Evolutionary conservation across 148 eudicot genomes (phyloP).

Genomic region (Limonium bicolor): DNA sequence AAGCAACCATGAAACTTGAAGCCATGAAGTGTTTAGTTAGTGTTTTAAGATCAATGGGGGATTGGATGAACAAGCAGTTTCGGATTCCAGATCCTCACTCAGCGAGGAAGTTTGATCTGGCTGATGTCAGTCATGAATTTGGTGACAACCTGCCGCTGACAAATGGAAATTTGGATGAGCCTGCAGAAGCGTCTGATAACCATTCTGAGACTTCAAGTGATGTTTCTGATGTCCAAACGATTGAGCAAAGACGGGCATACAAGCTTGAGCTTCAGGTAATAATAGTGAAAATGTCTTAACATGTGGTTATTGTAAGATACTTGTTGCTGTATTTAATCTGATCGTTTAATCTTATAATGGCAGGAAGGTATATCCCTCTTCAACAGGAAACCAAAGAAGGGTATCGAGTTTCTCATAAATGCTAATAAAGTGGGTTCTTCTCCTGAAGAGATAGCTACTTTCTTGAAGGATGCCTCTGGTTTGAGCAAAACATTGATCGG

Average conservation of each 20-base stretch:
- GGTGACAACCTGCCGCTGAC: slow-evolving; percentile 33
- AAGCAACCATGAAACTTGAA: slow-evolving; percentile 70
- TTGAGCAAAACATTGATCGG: slow-evolving; percentile 77
- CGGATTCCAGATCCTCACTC: slow-evolving; percentile 78
- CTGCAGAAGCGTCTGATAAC: slow-evolving; percentile 61
- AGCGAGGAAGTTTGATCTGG: slow-evolving; percentile 31
- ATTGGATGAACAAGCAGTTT: slow-evolving; percentile 92
- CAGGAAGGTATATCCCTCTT: slow-evolving; percentile 99
- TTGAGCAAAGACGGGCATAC: slow-evolving; percentile 98
- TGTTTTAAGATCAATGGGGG: slow-evolving; percentile 87
- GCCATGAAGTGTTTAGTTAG: slow-evolving; percentile 93
- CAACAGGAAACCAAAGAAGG: slow-evolving; percentile 89
- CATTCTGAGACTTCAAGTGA: slow-evolving; percentile 76
- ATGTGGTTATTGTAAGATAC: neutral
- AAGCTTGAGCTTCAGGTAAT: slow-evolving; percentile 98
- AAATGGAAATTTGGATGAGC: slow-evolving; percentile 71
- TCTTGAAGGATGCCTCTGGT: slow-evolving; percentile 79
- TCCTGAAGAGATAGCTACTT: slow-evolving; percentile 79
- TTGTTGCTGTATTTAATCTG: neutral
- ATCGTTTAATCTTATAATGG: slow-evolving; percentile 27
- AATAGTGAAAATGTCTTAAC: neutral
- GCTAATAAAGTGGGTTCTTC: slow-evolving; percentile 91
- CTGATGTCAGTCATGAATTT: slow-evolving; percentile 40
- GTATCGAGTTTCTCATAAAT: slow-evolving; percentile 85
- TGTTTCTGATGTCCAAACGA: slow-evolving; percentile 70